phyloP scores from a whole-genome alignment of 176 grass and related monocot species.

The Phoenix dactylifera region DNA sequence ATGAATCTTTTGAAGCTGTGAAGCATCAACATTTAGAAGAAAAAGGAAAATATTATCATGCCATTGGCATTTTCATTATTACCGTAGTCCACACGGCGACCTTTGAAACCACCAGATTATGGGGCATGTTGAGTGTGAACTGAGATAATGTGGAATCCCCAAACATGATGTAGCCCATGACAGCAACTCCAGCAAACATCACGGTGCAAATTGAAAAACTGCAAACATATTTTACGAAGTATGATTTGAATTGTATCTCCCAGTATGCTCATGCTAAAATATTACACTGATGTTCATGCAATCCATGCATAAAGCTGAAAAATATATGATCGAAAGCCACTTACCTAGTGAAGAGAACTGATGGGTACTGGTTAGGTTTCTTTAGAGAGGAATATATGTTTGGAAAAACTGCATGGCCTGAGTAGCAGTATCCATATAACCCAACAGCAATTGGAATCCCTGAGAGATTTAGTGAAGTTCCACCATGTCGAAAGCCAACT shows the following conservation, averaged over 20 bases:
- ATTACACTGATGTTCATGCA: no score
- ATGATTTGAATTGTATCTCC: slow-evolving; percentile 1
- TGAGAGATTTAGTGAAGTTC: slow-evolving; percentile 39
- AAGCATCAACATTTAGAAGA: no score
- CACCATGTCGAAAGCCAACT: slow-evolving; percentile 70
- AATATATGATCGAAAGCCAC: neutral
- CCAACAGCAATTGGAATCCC: slow-evolving; percentile 88
- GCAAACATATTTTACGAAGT: slow-evolving; percentile 5
- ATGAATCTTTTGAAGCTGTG: no score
- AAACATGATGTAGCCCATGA: slow-evolving; percentile 84
- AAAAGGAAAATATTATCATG: no score
- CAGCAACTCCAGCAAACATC: slow-evolving; percentile 49
- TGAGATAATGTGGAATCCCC: slow-evolving; percentile 71
- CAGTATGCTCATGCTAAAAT: no score
- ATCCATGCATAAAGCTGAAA: no score
- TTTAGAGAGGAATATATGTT: slow-evolving; percentile 95
- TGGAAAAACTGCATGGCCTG: slow-evolving; percentile 87
- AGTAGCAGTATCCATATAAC: slow-evolving; percentile 84
- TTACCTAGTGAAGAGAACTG: slow-evolving; percentile 71
- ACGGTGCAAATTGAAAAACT: slow-evolving; percentile 65
- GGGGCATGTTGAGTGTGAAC: slow-evolving; percentile 88
- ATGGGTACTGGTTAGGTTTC: slow-evolving; percentile 60
- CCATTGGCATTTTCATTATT: neutral
- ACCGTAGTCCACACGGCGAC: slow-evolving; percentile 91
- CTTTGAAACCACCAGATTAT: slow-evolving; percentile 67